Evolutionary conservation across 2,329 filamentous ascomycete genomes (phyloP), one percentile per base, ranked within the genome.

Genomic region (Colletotrichum melonis): DNA sequence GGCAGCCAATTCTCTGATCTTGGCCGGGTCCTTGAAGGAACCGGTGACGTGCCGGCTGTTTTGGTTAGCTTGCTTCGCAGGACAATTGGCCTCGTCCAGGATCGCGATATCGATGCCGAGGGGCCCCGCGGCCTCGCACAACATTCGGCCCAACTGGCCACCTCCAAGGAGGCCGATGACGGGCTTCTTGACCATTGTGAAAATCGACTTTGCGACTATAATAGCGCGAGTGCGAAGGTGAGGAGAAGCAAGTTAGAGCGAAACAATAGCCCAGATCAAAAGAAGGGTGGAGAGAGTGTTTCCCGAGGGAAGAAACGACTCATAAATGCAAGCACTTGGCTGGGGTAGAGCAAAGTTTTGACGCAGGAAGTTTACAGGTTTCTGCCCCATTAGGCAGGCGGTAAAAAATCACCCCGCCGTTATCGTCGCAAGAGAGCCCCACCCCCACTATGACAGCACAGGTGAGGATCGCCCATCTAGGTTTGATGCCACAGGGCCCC

Each of bases 81-180:
- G 94, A 55, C 93, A 91, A 76, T 92, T 90, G 70, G 91, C 91
- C 56, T 89, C 91, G 81, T 98, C 96, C 59, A 98, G 89, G 54
- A 97, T 88, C 72, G 92, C 94, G 76, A 97, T 89, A 76, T 93
- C 89, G 76, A 97, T 91, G 78, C 94, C 95, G 71, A 97, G 89
- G 3, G 85, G 88, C 2, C 84, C 86, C 42, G 95, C 95, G n/a
- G 93, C 92, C 85, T 98, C 95, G 76, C 94, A 93, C 24, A 98
- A 90, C 97, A 98, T 98, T 76, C 94, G 94, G 74, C 96, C 97
- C 54, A 99, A 89, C 85, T 95, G 94, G 78, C 94, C 94, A 64
- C 88, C 88, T 74, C 88, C 88, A 1, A 90, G 81, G 66, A 90
- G 82, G 69, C 88, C 88, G 69, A 90, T 85, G 55, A 86, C 82